Conservation (phyloP, 2,329 filamentous ascomycete species). For the Incumbomyces lentus region DNA sequence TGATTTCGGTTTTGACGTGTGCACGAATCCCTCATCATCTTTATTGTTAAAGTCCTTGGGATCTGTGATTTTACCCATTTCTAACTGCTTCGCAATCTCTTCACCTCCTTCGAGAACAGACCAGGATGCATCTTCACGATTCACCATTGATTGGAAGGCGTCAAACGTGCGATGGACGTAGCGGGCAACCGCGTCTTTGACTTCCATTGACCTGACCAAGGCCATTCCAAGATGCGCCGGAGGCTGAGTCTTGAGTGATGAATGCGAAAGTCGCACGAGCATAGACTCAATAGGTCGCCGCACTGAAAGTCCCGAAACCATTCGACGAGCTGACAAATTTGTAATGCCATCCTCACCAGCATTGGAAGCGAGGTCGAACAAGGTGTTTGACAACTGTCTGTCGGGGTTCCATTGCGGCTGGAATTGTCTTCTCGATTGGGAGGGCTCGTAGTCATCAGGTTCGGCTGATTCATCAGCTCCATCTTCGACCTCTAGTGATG, state of each 20-base stretch:
- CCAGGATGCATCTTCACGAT: conserved; percentile 29
- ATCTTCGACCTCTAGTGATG: conserved; percentile 9
- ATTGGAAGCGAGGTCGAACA: conserved; percentile 40
- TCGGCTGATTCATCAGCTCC: conserved; percentile 7
- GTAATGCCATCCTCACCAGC: conserved; percentile 41
- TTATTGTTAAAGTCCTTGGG: conserved; percentile 25
- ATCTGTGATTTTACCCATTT: conserved; percentile 12
- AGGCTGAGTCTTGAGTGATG: conserved; percentile 50
- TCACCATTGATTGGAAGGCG: conserved; percentile 45
- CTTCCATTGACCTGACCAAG: conserved; percentile 44
- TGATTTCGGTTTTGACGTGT: conserved; percentile 25
- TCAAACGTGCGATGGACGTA: conserved; percentile 46
- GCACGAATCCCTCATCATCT: conserved; percentile 41
- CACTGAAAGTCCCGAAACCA: conserved; percentile 43
- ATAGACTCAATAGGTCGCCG: conserved; percentile 45
- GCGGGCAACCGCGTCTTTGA: conserved; percentile 37
- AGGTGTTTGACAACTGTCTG: conserved; percentile 39
- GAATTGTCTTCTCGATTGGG: conserved; percentile 14
- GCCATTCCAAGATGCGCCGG: conserved; percentile 46
- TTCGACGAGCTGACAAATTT: conserved; percentile 29
- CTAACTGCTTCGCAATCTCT: conserved; percentile 9
- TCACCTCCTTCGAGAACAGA: conserved; percentile 9
- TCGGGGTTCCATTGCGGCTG: conserved; percentile 48
- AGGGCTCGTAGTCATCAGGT: conserved; percentile 22
- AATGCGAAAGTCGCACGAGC: conserved; percentile 42